phyloP scores from a whole-genome alignment of 1,139 yeast species.

The Candida sp. region DNA sequence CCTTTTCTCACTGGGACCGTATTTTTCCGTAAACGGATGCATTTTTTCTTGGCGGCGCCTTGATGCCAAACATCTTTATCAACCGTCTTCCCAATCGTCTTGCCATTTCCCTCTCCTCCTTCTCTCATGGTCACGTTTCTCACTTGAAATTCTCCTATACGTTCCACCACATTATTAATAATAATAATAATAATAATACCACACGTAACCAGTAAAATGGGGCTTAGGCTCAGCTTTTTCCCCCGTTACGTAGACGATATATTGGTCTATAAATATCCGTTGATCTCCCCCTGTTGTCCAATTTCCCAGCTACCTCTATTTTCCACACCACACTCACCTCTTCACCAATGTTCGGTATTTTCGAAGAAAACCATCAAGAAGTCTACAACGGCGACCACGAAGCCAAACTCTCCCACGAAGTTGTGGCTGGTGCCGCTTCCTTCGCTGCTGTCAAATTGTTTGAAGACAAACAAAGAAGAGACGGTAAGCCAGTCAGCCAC shows the following conservation, averaged over 20 bases:
- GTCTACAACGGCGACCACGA: background rate
- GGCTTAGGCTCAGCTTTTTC: background rate
- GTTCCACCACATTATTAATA: too few species aligned
- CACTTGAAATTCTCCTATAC: too few species aligned
- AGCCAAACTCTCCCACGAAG: constrained; percentile 31
- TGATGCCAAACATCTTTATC: too few species aligned
- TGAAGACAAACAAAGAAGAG: constrained; percentile 36
- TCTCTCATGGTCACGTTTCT: too few species aligned
- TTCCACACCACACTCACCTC: background rate
- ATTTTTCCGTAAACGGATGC: too few species aligned
- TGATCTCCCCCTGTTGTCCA: background rate
- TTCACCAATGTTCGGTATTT: constrained; percentile 18
- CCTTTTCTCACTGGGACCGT: too few species aligned
- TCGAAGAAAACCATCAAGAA: constrained; percentile 7
- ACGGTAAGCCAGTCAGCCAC: constrained; percentile 36
- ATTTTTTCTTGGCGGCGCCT: too few species aligned
- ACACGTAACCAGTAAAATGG: background rate
- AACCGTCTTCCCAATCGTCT: too few species aligned
- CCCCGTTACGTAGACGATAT: background rate
- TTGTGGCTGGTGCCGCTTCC: constrained; percentile 39
- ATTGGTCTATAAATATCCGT: constrained; percentile 4
- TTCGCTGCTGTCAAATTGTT: constrained; percentile 36
- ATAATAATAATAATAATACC: background rate
- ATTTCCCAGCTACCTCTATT: background rate
- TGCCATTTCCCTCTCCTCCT: too few species aligned